These are phyloP conservation scores for Naganishia cerealis DNA, from an alignment of 1,284 basidiomycete genomes.

Conservation along the genomic window DNA sequence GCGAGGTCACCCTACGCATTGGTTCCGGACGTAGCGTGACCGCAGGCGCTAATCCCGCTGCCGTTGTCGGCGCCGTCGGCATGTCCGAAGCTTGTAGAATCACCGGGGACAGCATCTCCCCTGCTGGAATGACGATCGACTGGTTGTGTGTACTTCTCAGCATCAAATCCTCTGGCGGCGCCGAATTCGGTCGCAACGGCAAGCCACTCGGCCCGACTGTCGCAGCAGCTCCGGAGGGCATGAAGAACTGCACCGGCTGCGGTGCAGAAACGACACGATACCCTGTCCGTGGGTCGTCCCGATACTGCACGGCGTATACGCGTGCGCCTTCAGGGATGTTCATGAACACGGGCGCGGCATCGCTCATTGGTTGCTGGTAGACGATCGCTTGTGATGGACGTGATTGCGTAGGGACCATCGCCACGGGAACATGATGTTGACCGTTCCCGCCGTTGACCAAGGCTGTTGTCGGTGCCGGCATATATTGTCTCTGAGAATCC, in stretches of 20 bases:
- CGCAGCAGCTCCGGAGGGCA: not conserved
- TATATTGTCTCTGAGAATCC: not conserved
- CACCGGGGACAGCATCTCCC: constrained; percentile 1
- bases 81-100: constrained; percentile 12
- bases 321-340: constrained; percentile 26
- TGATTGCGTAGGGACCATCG: constrained; percentile 14
- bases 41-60: constrained; percentile 3
- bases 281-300: constrained; percentile 22
- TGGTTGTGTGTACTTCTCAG: not conserved
- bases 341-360: constrained; percentile 19
- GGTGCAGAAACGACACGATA: constrained; percentile 23
- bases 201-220: not conserved
- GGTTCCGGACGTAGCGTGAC: constrained; percentile 16
- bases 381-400: constrained; percentile 15
- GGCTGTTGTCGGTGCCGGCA: not conserved
- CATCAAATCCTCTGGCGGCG: constrained; percentile 14
- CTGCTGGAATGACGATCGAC: not conserved
- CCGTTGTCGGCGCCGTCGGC: not conserved
- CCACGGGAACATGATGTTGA: not conserved
- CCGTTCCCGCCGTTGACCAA: not conserved
- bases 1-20: constrained; percentile 17
- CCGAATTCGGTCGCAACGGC: constrained; percentile 20
- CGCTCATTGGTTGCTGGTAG: constrained; percentile 18
- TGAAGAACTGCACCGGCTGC: constrained; percentile 25
- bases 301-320: constrained; percentile 22